A percentile compares a stretch with the other conserved stretches of the same genome.
Evolutionary conservation across 441 rosid species (phyloP).

Genomic region (Populus trichocarpa): DNA sequence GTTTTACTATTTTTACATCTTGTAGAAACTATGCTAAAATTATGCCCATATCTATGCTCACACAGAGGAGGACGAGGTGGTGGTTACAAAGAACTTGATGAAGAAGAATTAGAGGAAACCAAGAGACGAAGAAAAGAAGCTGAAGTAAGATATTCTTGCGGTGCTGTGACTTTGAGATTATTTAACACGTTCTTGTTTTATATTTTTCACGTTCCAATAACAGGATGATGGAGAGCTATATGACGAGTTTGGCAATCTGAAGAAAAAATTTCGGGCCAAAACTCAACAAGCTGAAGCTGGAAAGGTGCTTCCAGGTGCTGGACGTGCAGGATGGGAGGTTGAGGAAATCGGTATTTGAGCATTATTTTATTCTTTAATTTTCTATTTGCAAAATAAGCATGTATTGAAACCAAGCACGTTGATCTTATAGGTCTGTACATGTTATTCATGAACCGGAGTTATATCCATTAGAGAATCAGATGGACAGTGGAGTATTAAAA

Average conservation of each 20-base stretch:
- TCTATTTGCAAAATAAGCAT: background rate
- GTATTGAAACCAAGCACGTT: background rate
- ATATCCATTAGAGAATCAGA: background rate
- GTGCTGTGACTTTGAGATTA: constrained; percentile 8
- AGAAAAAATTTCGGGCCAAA: constrained; percentile 92
- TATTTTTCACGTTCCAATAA: constrained; percentile 3
- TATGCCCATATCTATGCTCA: constrained; percentile 11
- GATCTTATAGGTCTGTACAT: background rate
- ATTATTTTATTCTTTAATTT: background rate
- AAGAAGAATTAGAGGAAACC: constrained; percentile 62
- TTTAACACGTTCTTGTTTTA: constrained; percentile 17
- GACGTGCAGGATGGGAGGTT: constrained; percentile 99
- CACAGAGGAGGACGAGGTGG: constrained; percentile 96
- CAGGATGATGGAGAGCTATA: constrained; percentile 98
- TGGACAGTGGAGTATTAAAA: background rate
- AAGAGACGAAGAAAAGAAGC: constrained; percentile 83
- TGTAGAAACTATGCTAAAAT: constrained; percentile 10
- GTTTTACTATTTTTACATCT: background rate
- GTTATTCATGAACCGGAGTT: background rate
- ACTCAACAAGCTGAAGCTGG: constrained; percentile 68
- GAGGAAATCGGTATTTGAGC: constrained; percentile 68
- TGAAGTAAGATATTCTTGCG: constrained; percentile 50
- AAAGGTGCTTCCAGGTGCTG: constrained; percentile 63
- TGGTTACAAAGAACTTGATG: constrained; percentile 71
- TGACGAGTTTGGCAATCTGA: constrained; percentile 97